These are phyloP conservation scores for Schizosaccharomyces cryophilus DNA, from an alignment of 805 yeast species.

Conservation along the genomic window DNA sequence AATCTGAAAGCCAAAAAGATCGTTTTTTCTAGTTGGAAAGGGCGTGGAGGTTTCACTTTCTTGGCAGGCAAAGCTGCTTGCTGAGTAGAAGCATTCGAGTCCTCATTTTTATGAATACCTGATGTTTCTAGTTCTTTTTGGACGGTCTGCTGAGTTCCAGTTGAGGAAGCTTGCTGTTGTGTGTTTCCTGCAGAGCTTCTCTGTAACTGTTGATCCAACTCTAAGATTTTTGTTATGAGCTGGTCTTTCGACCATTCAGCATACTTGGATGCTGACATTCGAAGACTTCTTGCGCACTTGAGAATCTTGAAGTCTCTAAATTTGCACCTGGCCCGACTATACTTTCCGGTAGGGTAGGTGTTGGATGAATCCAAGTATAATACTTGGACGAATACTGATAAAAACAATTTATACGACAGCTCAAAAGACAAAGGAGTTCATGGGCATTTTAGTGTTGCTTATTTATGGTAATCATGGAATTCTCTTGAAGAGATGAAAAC, in stretches of 20 bases:
- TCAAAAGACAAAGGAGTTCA: too few relatives aligned
- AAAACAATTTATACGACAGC: too few relatives aligned
- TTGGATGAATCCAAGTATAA: too few relatives aligned
- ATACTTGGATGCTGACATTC: neutral
- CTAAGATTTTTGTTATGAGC: neutral
- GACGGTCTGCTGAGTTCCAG: neutral
- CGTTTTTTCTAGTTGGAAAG: neutral
- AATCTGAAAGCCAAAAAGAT: conserved; percentile 42
- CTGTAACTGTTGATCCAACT: neutral
- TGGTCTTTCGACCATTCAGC: neutral
- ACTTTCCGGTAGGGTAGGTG: too few relatives aligned
- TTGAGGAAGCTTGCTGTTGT: too few relatives aligned
- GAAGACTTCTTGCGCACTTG: neutral
- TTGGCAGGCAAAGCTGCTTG: neutral
- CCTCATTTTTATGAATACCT: too few relatives aligned
- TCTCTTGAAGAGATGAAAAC: too few relatives aligned
- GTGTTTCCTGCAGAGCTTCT: neutral
- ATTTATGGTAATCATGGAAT: too few relatives aligned
- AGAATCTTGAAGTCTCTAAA: neutral
- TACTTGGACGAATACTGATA: too few relatives aligned
- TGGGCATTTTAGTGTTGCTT: too few relatives aligned
- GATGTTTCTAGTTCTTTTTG: neutral
- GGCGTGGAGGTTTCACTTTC: neutral
- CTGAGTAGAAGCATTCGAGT: neutral
- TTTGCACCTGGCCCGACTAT: too few relatives aligned